A percentile compares a stretch with the other conserved stretches of the same genome.
Evolutionary conservation across 306 rosid genomes (phyloP).

Genomic region (Prosopis cineraria): DNA sequence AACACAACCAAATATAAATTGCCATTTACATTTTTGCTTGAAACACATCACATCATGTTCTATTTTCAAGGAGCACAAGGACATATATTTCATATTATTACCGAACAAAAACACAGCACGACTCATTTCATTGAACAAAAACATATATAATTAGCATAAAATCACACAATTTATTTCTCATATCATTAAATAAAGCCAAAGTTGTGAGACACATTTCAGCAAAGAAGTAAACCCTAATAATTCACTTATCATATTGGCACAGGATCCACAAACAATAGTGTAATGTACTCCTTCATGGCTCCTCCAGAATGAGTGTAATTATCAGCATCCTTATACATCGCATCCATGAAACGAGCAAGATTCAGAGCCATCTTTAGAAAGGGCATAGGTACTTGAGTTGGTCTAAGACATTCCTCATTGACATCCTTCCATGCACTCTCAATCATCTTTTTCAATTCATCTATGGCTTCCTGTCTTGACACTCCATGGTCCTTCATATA

Average conservation of each 20-base stretch:
- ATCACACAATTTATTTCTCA: no score
- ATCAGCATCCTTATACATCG: neutral
- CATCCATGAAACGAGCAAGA: neutral
- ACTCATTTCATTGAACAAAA: no score
- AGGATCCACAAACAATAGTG: neutral
- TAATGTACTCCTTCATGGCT: neutral
- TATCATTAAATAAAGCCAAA: no score
- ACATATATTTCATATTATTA: no score
- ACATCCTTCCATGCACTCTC: constrained; percentile 7
- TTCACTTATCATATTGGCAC: neutral
- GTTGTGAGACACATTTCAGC: no score
- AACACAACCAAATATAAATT: no score
- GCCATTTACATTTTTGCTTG: no score
- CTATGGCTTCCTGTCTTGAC: constrained; percentile 6
- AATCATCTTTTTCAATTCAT: neutral
- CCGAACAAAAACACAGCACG: no score
- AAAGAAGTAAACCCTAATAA: no score
- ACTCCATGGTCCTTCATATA: constrained; percentile 18
- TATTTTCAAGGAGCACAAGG: no score
- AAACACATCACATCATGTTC: no score
- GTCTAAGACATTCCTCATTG: neutral
- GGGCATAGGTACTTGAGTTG: neutral
- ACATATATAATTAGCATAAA: no score
- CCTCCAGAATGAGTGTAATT: constrained; percentile 5
- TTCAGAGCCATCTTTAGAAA: neutral